Evolutionary conservation across 805 yeast species (phyloP).

Genomic region (Yarrowia sp.): DNA sequence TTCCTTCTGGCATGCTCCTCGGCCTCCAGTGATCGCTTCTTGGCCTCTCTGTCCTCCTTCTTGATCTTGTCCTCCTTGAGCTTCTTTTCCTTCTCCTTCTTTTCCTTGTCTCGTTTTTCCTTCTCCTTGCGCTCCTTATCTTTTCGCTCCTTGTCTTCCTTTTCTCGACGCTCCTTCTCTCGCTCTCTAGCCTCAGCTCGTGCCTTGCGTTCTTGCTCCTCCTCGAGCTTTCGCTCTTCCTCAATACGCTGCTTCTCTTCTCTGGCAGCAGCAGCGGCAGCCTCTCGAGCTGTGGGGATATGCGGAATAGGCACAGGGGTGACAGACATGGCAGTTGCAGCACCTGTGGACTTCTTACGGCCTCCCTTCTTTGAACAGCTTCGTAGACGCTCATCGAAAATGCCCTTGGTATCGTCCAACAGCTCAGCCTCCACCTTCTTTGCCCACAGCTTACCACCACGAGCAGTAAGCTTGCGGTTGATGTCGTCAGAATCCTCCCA

Average conservation of each 20-base stretch:
- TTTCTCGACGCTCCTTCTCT: slow-evolving; percentile 30
- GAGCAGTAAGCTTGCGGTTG: slow-evolving; percentile 46
- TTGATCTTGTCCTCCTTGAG: slow-evolving; percentile 3
- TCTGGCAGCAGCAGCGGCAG: slow-evolving; percentile 26
- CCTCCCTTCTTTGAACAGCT: slow-evolving; percentile 23
- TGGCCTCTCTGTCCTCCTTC: slow-evolving; percentile 9
- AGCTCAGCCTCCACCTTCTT: slow-evolving; percentile 62
- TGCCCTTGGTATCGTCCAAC: slow-evolving; percentile 49
- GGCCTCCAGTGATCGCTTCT: neutral
- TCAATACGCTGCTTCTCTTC: slow-evolving; percentile 29
- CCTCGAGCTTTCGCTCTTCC: slow-evolving; percentile 27
- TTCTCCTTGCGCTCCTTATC: slow-evolving; percentile 18
- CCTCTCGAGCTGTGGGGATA: slow-evolving; percentile 26
- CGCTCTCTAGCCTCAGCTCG: slow-evolving; percentile 24
- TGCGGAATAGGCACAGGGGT: slow-evolving; percentile 7
- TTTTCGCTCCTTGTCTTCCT: slow-evolving; percentile 11
- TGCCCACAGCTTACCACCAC: slow-evolving; percentile 55
- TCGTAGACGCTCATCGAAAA: slow-evolving; percentile 36
- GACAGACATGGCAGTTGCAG: neutral
- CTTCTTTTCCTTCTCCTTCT: slow-evolving; percentile 14
- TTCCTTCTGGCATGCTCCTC: neutral
- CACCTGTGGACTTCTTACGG: slow-evolving; percentile 14
- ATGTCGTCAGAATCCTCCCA: slow-evolving; percentile 83
- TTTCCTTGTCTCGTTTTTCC: slow-evolving; percentile 20
- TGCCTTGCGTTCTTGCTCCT: slow-evolving; percentile 29